Base-by-base conservation (phyloP, 2,329 filamentous ascomycete species). In the Pseudogymnoascus sp. region DNA sequence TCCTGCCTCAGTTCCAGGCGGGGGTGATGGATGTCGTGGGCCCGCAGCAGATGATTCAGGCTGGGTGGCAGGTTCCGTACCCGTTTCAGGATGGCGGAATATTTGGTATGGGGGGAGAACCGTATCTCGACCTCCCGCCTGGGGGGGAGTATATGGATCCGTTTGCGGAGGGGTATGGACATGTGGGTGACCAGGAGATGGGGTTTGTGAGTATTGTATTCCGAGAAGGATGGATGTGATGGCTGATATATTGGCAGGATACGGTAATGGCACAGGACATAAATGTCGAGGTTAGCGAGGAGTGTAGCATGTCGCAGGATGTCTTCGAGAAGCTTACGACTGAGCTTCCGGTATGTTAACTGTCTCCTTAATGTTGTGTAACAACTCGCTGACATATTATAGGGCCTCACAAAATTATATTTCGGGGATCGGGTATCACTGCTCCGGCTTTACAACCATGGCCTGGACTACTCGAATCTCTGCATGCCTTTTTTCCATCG, bases 401-500 rank as follows among this genome's bases (percentile, higher is more conserved):
- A 62, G 60, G 42, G 6, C 31, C 33, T 62, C 9, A n/a, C 60
- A 2, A 62, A 62, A n/a, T 17, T 35, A 4, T 53, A 50, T n/a
- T 21, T 62, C 21, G 60, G 60, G 19, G 60, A 62, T 15, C 26
- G 40, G 6, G 29, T 21, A 15, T 62, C 60, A 10, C 50, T 62
- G 4, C 50, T 62, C n/a, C 60, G 35, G 6, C 35, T 62, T 17
- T 62, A 31, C 40, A 44, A 62, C 11, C 42, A 19, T 35, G 60
- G 65, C n/a, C 61, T 69, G 7, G 66, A 69, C 38, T 69, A 69
- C 50, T 67, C 67, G 59, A 65, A 69, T 38, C 44, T 67, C 15
- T 68, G 67, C 60, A 62, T 69, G 62, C 66, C 67, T 13, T 53
- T 68, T 15, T 69, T 69, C 50, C 68, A 69, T 29, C 67, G 66